Evolutionary conservation across 805 yeast genomes (phyloP).

Genomic region (Brettanomyces bruxellensis): DNA sequence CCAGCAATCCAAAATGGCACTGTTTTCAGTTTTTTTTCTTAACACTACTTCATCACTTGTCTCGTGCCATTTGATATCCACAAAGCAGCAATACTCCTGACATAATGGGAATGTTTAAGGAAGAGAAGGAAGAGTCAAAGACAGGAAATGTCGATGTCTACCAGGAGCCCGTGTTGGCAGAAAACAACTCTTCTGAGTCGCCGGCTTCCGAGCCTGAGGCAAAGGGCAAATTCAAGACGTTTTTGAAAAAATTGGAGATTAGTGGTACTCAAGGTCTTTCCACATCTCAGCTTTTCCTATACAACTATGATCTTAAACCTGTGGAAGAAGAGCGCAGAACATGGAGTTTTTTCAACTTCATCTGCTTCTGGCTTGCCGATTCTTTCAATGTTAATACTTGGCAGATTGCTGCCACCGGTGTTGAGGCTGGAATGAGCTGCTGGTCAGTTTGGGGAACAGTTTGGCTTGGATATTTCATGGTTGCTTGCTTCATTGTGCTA

Average conservation of each 20-base stretch:
- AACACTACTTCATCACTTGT: no score
- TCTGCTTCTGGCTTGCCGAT: conserved; percentile 82
- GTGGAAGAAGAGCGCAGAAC: conserved; percentile 64
- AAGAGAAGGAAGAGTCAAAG: neutral
- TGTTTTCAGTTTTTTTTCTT: no score
- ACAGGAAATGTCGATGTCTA: neutral
- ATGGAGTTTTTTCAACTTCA: conserved; percentile 83
- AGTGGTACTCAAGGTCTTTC: conserved; percentile 30
- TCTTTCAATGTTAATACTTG: conserved; percentile 85
- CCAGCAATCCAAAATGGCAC: no score
- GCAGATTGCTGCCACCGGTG: conserved; percentile 87
- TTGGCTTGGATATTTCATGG: conserved; percentile 72
- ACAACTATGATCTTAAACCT: conserved; percentile 70
- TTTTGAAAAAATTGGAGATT: conserved; percentile 14
- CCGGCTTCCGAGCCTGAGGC: no score
- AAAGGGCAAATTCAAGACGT: conserved; percentile 2
- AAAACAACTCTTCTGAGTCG: neutral
- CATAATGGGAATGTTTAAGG: no score
- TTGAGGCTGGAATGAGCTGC: conserved; percentile 71
- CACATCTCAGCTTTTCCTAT: conserved; percentile 53
- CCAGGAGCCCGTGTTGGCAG: neutral
- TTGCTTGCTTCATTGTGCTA: conserved; percentile 61
- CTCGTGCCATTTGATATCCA: no score
- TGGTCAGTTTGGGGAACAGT: conserved; percentile 89
- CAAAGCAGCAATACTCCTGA: no score